A percentile compares a stretch with the other conserved stretches of the same genome.
Evolutionary conservation across 202 grass and related monocot genomes (phyloP).

Genomic region (Dendrocalamus latiflorus): DNA sequence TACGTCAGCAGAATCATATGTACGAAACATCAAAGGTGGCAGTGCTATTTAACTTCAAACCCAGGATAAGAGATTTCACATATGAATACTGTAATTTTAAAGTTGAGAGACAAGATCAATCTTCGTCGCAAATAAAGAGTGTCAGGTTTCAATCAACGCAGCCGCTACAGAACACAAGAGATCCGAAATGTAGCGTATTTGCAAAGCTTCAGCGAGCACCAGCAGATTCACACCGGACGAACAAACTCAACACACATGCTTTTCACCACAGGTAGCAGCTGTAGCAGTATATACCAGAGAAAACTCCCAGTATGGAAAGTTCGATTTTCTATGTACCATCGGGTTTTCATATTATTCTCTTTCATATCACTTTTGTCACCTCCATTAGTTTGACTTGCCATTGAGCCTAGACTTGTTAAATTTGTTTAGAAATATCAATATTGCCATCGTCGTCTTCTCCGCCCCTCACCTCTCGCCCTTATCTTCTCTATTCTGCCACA

Average conservation of each 20-base stretch:
- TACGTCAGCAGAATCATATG: not conserved
- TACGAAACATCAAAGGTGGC: not conserved
- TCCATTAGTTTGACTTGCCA: too few species aligned
- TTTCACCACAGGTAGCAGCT: not conserved
- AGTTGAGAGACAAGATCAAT: not conserved
- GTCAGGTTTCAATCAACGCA: not conserved
- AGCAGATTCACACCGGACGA: conserved; percentile 7
- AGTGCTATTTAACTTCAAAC: not conserved
- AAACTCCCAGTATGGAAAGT: too few species aligned
- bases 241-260: not conserved
- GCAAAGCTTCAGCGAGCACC: not conserved
- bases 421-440: too few species aligned
- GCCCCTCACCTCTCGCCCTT: too few species aligned
- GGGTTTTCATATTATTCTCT: too few species aligned
- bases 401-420: too few species aligned
- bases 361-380: too few species aligned
- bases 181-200: not conserved
- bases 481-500: too few species aligned
- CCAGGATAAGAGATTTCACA: not conserved
- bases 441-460: too few species aligned
- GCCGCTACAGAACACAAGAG: not conserved
- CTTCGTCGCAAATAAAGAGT: not conserved
- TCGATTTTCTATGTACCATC: too few species aligned
- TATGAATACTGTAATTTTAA: too few species aligned
- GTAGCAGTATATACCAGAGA: not conserved